Evolutionary conservation across 139 green algal species (phyloP).

Genomic region (Microglena sp.): DNA sequence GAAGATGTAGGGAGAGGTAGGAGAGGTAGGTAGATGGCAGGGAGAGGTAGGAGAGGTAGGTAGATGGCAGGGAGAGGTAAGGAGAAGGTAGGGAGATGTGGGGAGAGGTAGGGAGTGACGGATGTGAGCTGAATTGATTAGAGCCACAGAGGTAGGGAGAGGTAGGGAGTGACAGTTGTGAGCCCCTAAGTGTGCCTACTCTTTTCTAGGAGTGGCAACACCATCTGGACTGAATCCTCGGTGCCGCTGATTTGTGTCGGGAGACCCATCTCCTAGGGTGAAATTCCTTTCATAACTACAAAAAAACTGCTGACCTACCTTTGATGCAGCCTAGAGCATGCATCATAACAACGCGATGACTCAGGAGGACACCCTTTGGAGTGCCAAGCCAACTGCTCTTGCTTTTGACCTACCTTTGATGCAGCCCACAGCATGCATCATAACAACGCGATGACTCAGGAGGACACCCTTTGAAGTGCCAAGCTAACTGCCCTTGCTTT

Average conservation of each 20-base stretch:
- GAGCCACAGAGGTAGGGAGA: not conserved
- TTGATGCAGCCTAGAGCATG: conserved; percentile 53
- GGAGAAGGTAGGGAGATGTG: no score
- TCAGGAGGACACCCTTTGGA: conserved; percentile 80
- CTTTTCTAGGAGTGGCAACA: not conserved
- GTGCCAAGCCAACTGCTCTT: no score
- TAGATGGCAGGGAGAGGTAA: no score
- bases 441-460: conserved; percentile 66
- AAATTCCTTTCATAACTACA: not conserved
- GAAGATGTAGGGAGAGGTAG: no score
- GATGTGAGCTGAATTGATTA: no score
- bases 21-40: no score
- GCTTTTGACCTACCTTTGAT: conserved; percentile 1
- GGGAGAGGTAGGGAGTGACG: no score
- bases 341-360: conserved; percentile 54
- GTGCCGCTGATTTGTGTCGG: not conserved
- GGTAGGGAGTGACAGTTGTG: not conserved
- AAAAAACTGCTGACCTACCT: not conserved
- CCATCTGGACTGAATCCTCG: not conserved
- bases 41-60: no score
- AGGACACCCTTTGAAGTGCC: conserved; percentile 80
- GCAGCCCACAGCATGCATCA: conserved; percentile 56
- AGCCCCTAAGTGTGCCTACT: not conserved
- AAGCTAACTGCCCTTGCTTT: no score
- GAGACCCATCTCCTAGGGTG: not conserved